phyloP scores from a whole-genome alignment of 441 rosid genomes.

The Geranium incanum region DNA sequence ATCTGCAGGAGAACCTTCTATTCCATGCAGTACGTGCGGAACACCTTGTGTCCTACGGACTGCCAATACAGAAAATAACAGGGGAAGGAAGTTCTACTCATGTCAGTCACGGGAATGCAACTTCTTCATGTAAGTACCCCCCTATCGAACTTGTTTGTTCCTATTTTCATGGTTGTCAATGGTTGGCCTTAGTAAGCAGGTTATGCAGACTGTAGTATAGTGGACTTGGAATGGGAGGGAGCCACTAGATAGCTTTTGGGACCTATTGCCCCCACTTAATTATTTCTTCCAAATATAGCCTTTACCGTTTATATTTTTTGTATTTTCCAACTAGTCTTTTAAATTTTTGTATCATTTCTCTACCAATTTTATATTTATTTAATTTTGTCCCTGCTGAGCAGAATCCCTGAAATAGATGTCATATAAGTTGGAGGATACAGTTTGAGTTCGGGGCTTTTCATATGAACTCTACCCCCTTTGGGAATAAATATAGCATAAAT shows the following conservation, averaged over 20 bases:
- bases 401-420: too few species aligned
- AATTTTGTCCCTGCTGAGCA: neutral
- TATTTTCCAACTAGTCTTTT: neutral
- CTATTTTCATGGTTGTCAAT: neutral
- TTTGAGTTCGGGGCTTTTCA: too few species aligned
- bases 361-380: neutral
- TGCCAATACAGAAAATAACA: constrained; percentile 78
- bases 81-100: constrained; percentile 86
- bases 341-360: neutral
- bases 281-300: neutral
- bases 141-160: neutral
- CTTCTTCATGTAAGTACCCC: constrained; percentile 65
- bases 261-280: neutral
- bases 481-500: too few species aligned
- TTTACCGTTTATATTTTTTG: too few species aligned
- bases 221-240: neutral
- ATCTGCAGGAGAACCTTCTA: constrained; percentile 57
- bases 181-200: neutral
- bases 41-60: constrained; percentile 57
- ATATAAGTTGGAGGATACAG: too few species aligned
- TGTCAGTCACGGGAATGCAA: constrained; percentile 75
- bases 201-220: neutral
- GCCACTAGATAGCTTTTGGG: too few species aligned
- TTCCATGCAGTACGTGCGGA: constrained; percentile 67
- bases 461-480: too few species aligned